phyloP scores from a whole-genome alignment of 495 filamentous ascomycete genomes.

The Podospora pseudopauciseta region DNA sequence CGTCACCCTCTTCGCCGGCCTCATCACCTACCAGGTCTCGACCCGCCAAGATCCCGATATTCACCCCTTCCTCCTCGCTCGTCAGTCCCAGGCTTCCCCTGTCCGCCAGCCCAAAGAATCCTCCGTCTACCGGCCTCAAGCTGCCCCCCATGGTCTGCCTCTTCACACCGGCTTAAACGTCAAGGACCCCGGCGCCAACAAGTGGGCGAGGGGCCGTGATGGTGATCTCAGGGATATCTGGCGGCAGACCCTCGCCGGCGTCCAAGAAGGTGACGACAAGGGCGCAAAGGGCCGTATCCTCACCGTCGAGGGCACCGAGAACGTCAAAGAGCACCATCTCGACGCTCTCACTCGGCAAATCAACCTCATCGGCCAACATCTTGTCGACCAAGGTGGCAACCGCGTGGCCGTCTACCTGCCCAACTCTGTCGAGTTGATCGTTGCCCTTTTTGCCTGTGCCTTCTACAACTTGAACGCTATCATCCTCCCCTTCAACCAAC shows the following conservation, averaged over 20 bases:
- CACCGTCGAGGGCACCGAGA: slow-evolving; percentile 73
- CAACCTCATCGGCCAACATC: slow-evolving; percentile 74
- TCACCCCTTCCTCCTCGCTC: slow-evolving; percentile 83
- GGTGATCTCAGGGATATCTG: slow-evolving; percentile 93
- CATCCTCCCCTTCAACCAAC: slow-evolving; percentile 76
- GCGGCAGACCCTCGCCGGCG: slow-evolving; percentile 67
- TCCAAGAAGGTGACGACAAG: slow-evolving; percentile 53
- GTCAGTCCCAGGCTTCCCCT: slow-evolving; percentile 71
- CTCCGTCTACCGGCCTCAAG: slow-evolving; percentile 72
- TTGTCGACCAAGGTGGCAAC: slow-evolving; percentile 64
- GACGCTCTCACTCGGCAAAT: slow-evolving; percentile 79
- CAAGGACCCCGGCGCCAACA: slow-evolving; percentile 73
- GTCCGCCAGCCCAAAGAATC: slow-evolving; percentile 83
- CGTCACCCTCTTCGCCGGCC: slow-evolving; percentile 52
- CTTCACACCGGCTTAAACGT: slow-evolving; percentile 80
- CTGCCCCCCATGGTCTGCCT: slow-evolving; percentile 79
- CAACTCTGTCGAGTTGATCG: slow-evolving; percentile 86
- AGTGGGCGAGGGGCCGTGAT: slow-evolving; percentile 76
- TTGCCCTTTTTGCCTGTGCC: slow-evolving; percentile 58
- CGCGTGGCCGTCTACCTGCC: slow-evolving; percentile 87
- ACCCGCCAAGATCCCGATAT: slow-evolving; percentile 70
- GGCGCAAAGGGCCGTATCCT: slow-evolving; percentile 70
- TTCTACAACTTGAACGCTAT: slow-evolving; percentile 81
- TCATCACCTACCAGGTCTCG: slow-evolving; percentile 51
- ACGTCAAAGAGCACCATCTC: slow-evolving; percentile 63